Evolutionary conservation across 1,284 basidiomycete species (phyloP).

Genomic region (Takashimella koratensis): DNA sequence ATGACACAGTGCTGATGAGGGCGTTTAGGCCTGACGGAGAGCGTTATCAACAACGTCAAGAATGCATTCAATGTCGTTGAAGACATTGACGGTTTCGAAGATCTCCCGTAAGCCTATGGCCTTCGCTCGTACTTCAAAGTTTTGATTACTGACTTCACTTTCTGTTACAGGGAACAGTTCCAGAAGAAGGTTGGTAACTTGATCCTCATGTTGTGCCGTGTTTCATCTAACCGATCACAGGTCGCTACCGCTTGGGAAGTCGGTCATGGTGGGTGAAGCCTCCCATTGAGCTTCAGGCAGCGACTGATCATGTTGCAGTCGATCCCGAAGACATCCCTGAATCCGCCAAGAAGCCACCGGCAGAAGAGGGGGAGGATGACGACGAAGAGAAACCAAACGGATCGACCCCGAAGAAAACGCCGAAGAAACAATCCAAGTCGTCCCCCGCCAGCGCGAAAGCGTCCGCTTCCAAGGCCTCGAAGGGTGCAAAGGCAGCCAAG

Average conservation of each 20-base stretch:
- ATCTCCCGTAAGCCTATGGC: constrained; percentile 36
- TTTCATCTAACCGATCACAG: too few species aligned
- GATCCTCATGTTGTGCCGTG: too few species aligned
- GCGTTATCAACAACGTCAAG: constrained; percentile 70
- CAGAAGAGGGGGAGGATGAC: constrained; percentile 18
- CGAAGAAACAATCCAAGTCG: too few species aligned
- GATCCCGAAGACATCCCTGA: constrained; percentile 74
- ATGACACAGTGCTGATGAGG: neutral
- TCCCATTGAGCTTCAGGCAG: too few species aligned
- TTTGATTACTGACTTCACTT: neutral
- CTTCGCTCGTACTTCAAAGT: constrained; percentile 10
- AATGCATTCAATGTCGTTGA: constrained; percentile 57
- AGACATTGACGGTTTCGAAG: constrained; percentile 51
- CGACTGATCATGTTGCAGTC: constrained; percentile 50
- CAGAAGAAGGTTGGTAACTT: constrained; percentile 52
- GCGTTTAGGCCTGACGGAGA: constrained; percentile 64
- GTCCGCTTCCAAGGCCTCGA: neutral
- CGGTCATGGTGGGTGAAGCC: constrained; percentile 53
- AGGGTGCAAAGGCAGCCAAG: neutral
- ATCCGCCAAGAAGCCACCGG: constrained; percentile 51
- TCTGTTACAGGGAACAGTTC: constrained; percentile 52
- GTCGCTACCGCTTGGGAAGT: constrained; percentile 65
- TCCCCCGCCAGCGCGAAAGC: too few species aligned
- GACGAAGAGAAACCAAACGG: constrained; percentile 9
- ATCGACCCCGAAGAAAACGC: constrained; percentile 9